Conservation (phyloP, 805 yeast genomes). For the Cyberlindnera sargentensis region DNA sequence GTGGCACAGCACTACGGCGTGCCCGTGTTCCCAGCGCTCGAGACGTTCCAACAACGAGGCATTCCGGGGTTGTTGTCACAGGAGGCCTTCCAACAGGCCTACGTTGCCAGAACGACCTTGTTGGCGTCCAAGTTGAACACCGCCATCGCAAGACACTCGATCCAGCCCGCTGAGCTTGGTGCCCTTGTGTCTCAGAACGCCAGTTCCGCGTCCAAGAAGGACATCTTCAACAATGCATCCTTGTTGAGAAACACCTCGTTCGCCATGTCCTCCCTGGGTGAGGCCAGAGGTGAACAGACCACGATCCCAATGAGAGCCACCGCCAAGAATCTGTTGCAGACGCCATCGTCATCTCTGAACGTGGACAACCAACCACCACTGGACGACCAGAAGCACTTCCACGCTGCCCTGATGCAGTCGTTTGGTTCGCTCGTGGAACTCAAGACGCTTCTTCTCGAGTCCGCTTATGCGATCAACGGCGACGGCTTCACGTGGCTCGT, state of each 20-base stretch:
- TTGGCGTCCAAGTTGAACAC: conserved; percentile 30
- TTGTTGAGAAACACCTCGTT: conserved; percentile 31
- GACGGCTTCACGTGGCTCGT: conserved; percentile 91
- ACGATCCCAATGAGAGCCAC: conserved; percentile 3
- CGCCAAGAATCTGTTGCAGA: conserved; percentile 31
- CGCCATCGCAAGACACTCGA: conserved; percentile 19
- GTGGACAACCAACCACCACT: conserved; percentile 29
- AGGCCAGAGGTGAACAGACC: conserved; percentile 15
- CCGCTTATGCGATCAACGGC: conserved; percentile 71
- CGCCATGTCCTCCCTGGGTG: conserved; percentile 28
- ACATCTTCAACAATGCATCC: conserved; percentile 33
- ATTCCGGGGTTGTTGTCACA: conserved; percentile 44
- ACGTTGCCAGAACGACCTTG: conserved; percentile 29
- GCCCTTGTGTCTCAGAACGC: conserved; percentile 24
- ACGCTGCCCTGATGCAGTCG: background rate
- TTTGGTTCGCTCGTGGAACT: conserved; percentile 77
- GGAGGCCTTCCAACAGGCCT: conserved; percentile 42
- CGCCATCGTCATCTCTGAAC: conserved; percentile 35
- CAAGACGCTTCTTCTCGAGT: conserved; percentile 57
- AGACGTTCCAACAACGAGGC: conserved; percentile 25
- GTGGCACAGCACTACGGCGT: conserved; percentile 6
- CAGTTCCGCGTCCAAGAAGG: conserved; percentile 23
- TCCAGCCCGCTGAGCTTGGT: conserved; percentile 18
- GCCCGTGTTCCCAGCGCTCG: conserved; percentile 7
- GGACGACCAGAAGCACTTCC: conserved; percentile 10